Evolutionary conservation across 495 filamentous ascomycete species (phyloP).

Genomic region (Umbilicaria muhlenbergii): DNA sequence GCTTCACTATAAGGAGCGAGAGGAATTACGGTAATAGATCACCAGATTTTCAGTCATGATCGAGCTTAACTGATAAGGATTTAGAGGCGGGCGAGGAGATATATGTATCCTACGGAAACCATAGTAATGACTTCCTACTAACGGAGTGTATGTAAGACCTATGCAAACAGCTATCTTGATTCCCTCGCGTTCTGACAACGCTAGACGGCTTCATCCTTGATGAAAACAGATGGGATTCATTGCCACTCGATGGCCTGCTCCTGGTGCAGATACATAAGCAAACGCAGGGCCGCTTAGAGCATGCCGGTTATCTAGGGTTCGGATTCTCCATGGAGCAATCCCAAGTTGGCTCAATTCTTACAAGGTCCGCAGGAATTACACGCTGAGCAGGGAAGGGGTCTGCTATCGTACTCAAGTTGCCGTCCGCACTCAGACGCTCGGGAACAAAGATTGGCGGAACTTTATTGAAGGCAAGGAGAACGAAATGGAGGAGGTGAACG

Average conservation of each 20-base stretch:
- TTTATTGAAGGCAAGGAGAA: slow-evolving; percentile 27
- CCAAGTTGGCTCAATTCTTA: background rate
- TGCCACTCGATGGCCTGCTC: slow-evolving; percentile 53
- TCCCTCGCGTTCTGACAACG: background rate
- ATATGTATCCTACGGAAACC: slow-evolving; percentile 63
- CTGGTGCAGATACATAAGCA: slow-evolving; percentile 19
- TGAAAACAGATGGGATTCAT: slow-evolving; percentile 49
- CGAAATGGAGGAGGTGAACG: slow-evolving; percentile 17
- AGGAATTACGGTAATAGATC: slow-evolving; percentile 35
- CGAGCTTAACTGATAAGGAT: background rate
- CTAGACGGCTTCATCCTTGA: slow-evolving; percentile 62
- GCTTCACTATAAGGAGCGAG: slow-evolving; percentile 45
- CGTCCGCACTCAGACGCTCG: slow-evolving; percentile 30
- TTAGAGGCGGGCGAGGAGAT: slow-evolving; percentile 51
- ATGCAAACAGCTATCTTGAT: background rate
- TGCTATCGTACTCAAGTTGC: slow-evolving; percentile 64
- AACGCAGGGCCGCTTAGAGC: slow-evolving; percentile 15
- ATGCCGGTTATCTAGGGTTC: slow-evolving; percentile 46
- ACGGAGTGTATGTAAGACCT: slow-evolving; percentile 44
- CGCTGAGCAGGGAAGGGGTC: slow-evolving; percentile 39
- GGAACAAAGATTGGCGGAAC: slow-evolving; percentile 24
- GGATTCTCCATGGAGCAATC: background rate
- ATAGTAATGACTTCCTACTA: slow-evolving; percentile 67
- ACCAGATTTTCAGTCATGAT: background rate
- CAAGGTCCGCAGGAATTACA: slow-evolving; percentile 35